Conservation (phyloP, 192 early-diverging fungal genomes). For the Umbelopsis isabellina region DNA sequence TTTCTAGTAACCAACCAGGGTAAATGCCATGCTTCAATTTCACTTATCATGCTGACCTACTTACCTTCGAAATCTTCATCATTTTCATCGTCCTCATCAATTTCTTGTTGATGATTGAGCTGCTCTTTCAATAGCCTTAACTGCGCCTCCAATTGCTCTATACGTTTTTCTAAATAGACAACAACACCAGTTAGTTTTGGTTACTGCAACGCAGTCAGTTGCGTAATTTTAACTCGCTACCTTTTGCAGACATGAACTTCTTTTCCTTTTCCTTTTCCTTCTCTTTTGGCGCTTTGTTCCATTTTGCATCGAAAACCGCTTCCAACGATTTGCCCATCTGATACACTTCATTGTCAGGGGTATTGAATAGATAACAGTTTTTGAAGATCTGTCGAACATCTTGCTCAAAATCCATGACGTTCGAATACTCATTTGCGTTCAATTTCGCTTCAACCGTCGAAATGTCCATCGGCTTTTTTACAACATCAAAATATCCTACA, state of each 20-base stretch:
- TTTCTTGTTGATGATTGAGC: not conserved
- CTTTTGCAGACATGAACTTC: conserved; percentile 11
- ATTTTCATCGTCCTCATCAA: not conserved
- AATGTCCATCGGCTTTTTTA: conserved; percentile 83
- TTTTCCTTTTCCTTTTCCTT: not conserved
- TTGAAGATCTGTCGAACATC: conserved; percentile 73
- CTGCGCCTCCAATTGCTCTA: conserved; percentile 9
- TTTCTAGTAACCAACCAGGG: too few species aligned
- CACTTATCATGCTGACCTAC: too few species aligned
- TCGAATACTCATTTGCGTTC: conserved; percentile 60
- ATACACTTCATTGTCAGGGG: conserved; percentile 59
- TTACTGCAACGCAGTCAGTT: too few species aligned
- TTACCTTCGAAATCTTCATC: conserved; percentile 9
- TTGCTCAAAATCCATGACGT: conserved; percentile 59
- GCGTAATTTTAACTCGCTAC: not conserved
- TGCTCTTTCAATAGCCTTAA: conserved; percentile 8
- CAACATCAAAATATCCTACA: conserved; percentile 77
- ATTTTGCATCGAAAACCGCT: conserved; percentile 67
- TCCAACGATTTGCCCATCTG: conserved; percentile 66
- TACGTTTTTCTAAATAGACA: not conserved
- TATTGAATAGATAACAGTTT: conserved; percentile 83
- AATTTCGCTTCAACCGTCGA: conserved; percentile 68
- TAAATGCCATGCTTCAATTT: too few species aligned
- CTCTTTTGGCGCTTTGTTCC: conserved; percentile 47
- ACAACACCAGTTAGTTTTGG: too few species aligned